phyloP scores from a whole-genome alignment of 1,139 yeast species.

The Kodamaea arcana region DNA sequence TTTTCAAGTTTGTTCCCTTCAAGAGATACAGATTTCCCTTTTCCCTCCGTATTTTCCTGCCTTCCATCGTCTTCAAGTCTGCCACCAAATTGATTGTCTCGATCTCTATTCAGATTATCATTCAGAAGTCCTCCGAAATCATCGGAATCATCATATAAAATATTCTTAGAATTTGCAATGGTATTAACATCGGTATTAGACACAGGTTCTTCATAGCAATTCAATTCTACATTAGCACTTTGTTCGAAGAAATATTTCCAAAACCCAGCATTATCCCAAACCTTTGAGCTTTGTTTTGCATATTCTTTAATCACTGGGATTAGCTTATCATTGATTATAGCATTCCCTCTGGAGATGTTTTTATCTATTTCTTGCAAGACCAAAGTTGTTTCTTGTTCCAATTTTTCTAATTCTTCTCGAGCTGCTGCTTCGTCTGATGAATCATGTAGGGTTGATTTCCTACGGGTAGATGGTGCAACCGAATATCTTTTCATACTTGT shows the following conservation, averaged over 20 bases:
- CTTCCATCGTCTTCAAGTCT: too few relatives aligned
- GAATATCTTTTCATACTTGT: slow-evolving; percentile 42
- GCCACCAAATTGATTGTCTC: too few relatives aligned
- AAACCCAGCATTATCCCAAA: slow-evolving; percentile 61
- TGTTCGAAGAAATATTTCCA: slow-evolving; percentile 77
- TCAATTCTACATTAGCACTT: slow-evolving; percentile 65
- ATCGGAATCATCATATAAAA: too few relatives aligned
- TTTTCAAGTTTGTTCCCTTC: too few relatives aligned
- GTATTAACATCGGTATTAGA: slow-evolving; percentile 17
- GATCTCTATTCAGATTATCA: too few relatives aligned
- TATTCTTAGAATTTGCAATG: slow-evolving; percentile 12
- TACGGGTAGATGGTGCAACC: slow-evolving; percentile 36
- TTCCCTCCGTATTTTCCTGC: too few relatives aligned
- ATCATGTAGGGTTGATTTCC: slow-evolving; percentile 27
- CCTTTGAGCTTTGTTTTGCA: slow-evolving; percentile 48
- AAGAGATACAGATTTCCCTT: too few relatives aligned
- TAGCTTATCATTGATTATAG: slow-evolving; percentile 56
- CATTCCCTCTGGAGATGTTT: slow-evolving; percentile 60
- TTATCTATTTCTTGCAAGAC: slow-evolving; percentile 77
- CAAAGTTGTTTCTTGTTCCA: slow-evolving; percentile 80
- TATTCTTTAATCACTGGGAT: slow-evolving; percentile 60
- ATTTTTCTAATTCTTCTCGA: slow-evolving; percentile 57
- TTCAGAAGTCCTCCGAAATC: too few relatives aligned
- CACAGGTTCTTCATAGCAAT: slow-evolving; percentile 53
- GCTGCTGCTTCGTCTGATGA: slow-evolving; percentile 33